Evolutionary conservation across 768 basidiomycete species (phyloP).

Genomic region (Leccinum pellstonianum): DNA sequence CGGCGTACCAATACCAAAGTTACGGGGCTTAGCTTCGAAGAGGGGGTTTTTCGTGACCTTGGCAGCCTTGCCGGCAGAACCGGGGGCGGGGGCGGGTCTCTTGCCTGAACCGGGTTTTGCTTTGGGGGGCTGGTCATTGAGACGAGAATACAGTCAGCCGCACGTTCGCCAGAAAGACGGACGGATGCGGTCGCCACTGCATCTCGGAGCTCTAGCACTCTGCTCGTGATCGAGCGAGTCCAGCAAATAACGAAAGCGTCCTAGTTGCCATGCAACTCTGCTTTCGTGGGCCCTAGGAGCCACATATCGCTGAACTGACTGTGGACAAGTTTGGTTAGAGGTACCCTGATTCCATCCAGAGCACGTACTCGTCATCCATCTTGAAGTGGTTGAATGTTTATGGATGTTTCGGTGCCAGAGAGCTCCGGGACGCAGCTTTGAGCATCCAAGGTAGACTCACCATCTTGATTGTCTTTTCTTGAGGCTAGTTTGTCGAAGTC

Average conservation of each 20-base stretch:
- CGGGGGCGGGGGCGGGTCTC: conserved; percentile 84
- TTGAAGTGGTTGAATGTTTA: conserved; percentile 25
- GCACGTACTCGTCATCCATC: conserved; percentile 53
- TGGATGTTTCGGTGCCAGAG: conserved; percentile 41
- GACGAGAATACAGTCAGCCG: conserved; percentile 57
- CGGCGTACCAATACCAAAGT: conserved; percentile 93
- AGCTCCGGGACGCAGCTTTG: conserved; percentile 33
- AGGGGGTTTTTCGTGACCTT: conserved; percentile 93
- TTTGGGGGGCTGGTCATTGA: conserved; percentile 91
- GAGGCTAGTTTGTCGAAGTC: conserved; percentile 32
- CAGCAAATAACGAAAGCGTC: conserved; percentile 43
- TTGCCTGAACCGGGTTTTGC: conserved; percentile 67
- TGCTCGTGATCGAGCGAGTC: conserved; percentile 32
- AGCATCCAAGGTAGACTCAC: conserved; percentile 41
- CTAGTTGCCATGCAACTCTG: conserved; percentile 41
- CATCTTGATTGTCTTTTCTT: conserved; percentile 46
- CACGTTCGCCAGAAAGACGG: conserved; percentile 25
- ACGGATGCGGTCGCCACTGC: conserved; percentile 30
- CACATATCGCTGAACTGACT: conserved; percentile 27
- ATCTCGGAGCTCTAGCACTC: conserved; percentile 56
- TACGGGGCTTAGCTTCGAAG: conserved; percentile 86
- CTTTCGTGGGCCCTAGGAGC: conserved; percentile 21
- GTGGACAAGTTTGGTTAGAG: conserved; percentile 21
- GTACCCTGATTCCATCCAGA: conserved; percentile 35
- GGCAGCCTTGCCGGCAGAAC: conserved; percentile 70